These are phyloP conservation scores for Hymenoscyphus occultus DNA, from an alignment of 2,329 filamentous ascomycete genomes.

Conservation along the genomic window DNA sequence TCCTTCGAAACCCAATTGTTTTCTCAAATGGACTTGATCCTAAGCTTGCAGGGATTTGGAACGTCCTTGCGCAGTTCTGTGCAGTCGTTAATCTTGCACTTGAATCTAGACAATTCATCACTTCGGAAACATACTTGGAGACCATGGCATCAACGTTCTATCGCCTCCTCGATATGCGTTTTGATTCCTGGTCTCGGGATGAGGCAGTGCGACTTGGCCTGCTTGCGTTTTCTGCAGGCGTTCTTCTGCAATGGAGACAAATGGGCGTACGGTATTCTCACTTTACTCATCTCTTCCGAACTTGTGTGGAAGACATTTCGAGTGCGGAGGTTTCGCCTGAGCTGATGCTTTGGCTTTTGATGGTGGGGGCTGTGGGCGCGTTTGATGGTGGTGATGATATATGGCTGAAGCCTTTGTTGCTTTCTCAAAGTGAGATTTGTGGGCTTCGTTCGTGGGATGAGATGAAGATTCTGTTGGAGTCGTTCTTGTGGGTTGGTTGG, in stretches of 20 bases:
- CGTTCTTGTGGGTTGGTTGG: not conserved
- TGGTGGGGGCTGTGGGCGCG: not conserved
- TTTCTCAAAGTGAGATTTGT: not conserved
- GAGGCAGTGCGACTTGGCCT: not conserved
- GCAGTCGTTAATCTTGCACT: constrained; percentile 19
- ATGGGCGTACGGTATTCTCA: not conserved
- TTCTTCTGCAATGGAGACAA: not conserved
- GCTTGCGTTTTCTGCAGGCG: not conserved
- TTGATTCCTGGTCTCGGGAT: not conserved
- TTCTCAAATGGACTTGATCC: not conserved
- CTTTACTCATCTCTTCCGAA: not conserved
- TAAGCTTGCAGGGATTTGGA: not conserved
- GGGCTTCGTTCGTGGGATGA: not conserved
- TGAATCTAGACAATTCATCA: constrained; percentile 24
- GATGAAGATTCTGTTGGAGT: not conserved
- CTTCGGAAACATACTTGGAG: constrained; percentile 27
- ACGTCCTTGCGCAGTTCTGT: not conserved
- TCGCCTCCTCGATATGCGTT: not conserved
- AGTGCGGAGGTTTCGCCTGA: not conserved
- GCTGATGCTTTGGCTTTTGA: not conserved
- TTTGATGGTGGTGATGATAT: not conserved
- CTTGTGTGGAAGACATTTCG: not conserved
- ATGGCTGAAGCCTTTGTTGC: not conserved
- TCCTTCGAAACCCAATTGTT: not conserved
- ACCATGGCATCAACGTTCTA: constrained; percentile 36